A percentile compares a stretch with the other conserved stretches of the same genome.
Conservation (phyloP, 2,329 filamentous ascomycete species). For the Harringtonia aguacate region DNA sequence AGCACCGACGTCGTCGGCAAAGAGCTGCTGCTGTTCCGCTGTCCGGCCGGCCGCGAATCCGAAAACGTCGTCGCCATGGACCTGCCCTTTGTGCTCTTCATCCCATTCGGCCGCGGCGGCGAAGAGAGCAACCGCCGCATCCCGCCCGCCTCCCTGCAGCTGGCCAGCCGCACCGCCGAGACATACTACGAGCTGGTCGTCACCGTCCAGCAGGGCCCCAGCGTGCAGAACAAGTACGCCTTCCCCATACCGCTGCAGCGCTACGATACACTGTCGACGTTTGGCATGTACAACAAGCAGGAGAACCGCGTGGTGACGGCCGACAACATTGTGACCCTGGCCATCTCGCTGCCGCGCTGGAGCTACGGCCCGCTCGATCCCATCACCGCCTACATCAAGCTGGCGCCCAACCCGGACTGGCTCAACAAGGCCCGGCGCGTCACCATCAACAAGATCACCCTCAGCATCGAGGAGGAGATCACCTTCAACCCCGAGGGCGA, state of each 20-base stretch:
- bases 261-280: conserved; percentile 95
- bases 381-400: conserved; percentile 89
- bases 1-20: conserved; percentile 89
- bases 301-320: conserved; percentile 77
- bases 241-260: conserved; percentile 86
- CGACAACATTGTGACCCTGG: conserved; percentile 84
- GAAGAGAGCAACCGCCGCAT: conserved; percentile 84
- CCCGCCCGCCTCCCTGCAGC: conserved; percentile 81
- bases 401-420: conserved; percentile 89
- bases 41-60: conserved; percentile 69
- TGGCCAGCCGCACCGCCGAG: conserved; percentile 88
- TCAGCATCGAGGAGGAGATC: conserved; percentile 92
- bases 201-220: conserved; percentile 82
- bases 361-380: conserved; percentile 94
- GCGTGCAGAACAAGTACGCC: conserved; percentile 77
- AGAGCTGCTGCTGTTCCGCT: conserved; percentile 85
- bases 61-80: conserved; percentile 94
- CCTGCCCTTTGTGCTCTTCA: conserved; percentile 92
- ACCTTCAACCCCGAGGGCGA: conserved; percentile 98
- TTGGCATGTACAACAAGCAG: conserved; percentile 98
- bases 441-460: conserved; percentile 86
- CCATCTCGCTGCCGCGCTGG: conserved; percentile 88
- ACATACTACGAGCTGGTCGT: conserved; percentile 96
- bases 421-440: conserved; percentile 82
- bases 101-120: conserved; percentile 84